phyloP scores from a whole-genome alignment of 441 rosid genomes.

The Syzygium malaccense region DNA sequence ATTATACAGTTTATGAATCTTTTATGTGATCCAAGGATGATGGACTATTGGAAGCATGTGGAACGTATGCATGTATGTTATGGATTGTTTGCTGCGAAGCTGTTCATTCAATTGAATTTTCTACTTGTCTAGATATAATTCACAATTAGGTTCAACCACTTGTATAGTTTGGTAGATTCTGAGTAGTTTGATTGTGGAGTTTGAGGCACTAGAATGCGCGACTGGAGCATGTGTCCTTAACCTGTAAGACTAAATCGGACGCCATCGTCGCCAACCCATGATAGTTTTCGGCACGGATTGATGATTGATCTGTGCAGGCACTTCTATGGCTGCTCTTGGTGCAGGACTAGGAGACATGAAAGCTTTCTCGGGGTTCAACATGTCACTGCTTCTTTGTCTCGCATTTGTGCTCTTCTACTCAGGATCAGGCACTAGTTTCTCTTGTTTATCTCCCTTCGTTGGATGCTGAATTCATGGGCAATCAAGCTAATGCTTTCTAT shows the following conservation, averaged over 20 bases:
- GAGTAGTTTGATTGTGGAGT: not conserved
- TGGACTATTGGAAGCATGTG: no score
- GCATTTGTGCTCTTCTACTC: not conserved
- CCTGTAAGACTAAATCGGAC: not conserved
- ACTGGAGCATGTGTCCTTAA: not conserved
- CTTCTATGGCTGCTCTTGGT: not conserved
- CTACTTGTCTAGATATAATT: not conserved
- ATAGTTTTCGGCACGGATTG: not conserved
- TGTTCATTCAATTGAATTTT: not conserved
- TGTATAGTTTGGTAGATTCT: not conserved
- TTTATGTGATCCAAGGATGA: not conserved
- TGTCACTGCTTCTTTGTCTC: not conserved
- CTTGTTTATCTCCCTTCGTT: not conserved
- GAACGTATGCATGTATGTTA: not conserved
- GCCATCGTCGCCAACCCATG: fast-evolving
- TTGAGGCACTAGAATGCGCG: no score
- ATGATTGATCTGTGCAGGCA: not conserved
- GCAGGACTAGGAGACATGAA: not conserved
- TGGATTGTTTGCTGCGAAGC: not conserved
- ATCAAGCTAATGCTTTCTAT: not conserved
- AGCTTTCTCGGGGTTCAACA: not conserved
- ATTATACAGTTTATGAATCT: not conserved
- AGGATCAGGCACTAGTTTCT: not conserved
- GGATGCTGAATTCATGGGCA: not conserved
- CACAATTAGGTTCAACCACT: not conserved